Evolutionary conservation across 2,329 filamentous ascomycete species (phyloP).

Genomic region (Dothidotthia symphoricarpi): DNA sequence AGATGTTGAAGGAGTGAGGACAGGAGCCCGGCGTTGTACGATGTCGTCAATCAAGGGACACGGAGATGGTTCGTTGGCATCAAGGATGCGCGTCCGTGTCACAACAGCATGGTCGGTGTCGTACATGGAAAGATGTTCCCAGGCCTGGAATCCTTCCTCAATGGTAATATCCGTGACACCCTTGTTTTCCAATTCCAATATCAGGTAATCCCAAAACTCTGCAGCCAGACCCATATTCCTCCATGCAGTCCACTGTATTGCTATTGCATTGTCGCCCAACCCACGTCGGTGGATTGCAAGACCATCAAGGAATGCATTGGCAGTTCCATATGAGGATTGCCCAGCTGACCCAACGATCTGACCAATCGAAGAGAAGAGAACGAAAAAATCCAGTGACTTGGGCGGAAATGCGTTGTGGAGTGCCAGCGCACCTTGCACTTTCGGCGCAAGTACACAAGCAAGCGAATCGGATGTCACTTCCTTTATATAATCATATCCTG

Average conservation of each 20-base stretch:
- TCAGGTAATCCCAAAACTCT: constrained; percentile 41
- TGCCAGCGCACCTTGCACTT: constrained; percentile 29
- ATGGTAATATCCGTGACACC: constrained; percentile 46
- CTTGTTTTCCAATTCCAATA: constrained; percentile 43
- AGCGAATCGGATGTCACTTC: constrained; percentile 33
- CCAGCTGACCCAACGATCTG: constrained; percentile 26
- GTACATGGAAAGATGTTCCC: constrained; percentile 39
- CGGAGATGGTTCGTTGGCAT: constrained; percentile 30
- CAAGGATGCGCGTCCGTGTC: constrained; percentile 31
- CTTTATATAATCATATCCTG: constrained; percentile 40
- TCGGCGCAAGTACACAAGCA: constrained; percentile 35
- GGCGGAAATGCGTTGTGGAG: constrained; percentile 29
- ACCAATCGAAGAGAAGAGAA: constrained; percentile 28
- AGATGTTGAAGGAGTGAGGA: not conserved
- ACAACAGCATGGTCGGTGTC: constrained; percentile 45
- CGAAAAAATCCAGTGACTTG: constrained; percentile 28
- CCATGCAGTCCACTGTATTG: constrained; percentile 49
- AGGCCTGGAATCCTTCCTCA: constrained; percentile 47
- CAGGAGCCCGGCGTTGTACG: constrained; percentile 9
- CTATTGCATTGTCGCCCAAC: constrained; percentile 43
- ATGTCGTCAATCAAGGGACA: constrained; percentile 18
- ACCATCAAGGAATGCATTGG: constrained; percentile 33
- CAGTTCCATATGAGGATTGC: constrained; percentile 29
- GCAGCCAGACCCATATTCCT: constrained; percentile 43
- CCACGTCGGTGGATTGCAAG: constrained; percentile 25